Percentiles rank a stretch among this genome's conserved stretches.
phyloP scores from a whole-genome alignment of 805 yeast species.

The Clavispora asparagi region DNA sequence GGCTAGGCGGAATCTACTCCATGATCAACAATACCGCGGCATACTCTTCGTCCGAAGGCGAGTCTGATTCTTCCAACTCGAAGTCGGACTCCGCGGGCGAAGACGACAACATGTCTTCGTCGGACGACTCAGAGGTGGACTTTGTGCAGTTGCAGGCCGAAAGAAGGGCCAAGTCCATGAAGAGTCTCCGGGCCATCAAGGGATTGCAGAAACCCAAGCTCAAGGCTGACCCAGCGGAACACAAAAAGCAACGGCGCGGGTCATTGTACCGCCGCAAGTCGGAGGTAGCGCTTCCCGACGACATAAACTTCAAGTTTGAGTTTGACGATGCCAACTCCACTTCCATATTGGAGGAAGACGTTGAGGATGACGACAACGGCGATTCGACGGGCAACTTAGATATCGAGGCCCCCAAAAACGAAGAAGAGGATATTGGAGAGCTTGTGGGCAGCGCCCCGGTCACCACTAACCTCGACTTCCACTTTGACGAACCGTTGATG shows the following conservation, averaged over 20 bases:
- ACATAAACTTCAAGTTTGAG: constrained; percentile 37
- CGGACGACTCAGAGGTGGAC: constrained; percentile 64
- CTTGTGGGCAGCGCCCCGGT: constrained; percentile 22
- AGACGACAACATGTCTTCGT: constrained; percentile 32
- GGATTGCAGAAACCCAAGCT: constrained; percentile 6
- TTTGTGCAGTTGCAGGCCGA: constrained; percentile 69
- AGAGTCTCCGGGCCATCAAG: constrained; percentile 33
- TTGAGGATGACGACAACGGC: constrained; percentile 9
- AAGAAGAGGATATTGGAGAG: constrained; percentile 62
- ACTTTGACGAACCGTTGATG: constrained; percentile 29
- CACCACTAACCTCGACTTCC: constrained; percentile 18
- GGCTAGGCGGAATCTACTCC: constrained; percentile 20
- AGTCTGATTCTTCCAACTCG: constrained; percentile 24
- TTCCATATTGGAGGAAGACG: constrained; percentile 12
- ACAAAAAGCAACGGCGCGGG: constrained; percentile 7
- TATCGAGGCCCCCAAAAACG: constrained; percentile 7
- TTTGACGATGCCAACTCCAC: constrained; percentile 27
- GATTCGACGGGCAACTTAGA: background rate
- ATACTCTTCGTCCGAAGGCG: constrained; percentile 24
- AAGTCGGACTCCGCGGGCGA: constrained; percentile 15
- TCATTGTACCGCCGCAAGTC: constrained; percentile 25
- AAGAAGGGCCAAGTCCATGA: constrained; percentile 52
- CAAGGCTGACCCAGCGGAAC: constrained; percentile 3
- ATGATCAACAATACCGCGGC: constrained; percentile 16
- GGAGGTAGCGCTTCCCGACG: constrained; percentile 38